Conservation (phyloP, 108 stramenopile genomes). For the Discostella stelligeroides region DNA sequence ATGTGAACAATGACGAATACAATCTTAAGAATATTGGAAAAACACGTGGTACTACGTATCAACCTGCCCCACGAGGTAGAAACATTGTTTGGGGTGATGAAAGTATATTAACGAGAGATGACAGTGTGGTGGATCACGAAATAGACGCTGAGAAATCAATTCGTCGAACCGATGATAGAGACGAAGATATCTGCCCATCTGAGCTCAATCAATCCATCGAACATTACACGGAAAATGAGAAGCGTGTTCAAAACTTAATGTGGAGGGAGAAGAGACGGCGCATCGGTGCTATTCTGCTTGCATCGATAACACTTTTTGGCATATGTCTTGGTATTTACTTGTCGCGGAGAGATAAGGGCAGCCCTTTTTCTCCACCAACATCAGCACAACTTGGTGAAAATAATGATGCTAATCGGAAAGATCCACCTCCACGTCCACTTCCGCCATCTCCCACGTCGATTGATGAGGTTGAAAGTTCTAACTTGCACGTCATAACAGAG, state of each 20-base stretch:
- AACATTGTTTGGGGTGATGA: slow-evolving; percentile 48
- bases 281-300: background rate
- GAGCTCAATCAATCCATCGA: slow-evolving; percentile 22
- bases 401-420: slow-evolving; percentile 9
- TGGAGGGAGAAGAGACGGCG: slow-evolving; percentile 21
- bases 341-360: background rate
- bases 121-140: background rate
- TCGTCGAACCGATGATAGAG: background rate
- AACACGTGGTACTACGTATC: slow-evolving; percentile 11
- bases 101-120: slow-evolving; percentile 8
- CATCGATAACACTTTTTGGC: slow-evolving; percentile 6
- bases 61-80: background rate
- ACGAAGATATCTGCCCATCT: slow-evolving; percentile 30
- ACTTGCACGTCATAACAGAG: slow-evolving; percentile 15
- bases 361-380: slow-evolving; percentile 8
- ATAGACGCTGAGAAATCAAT: background rate
- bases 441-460: slow-evolving; percentile 16
- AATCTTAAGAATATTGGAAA: slow-evolving; percentile 35
- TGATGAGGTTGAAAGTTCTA: slow-evolving; percentile 5
- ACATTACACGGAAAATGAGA: slow-evolving; percentile 25
- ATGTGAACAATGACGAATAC: slow-evolving; percentile 16
- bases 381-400: slow-evolving; percentile 7
- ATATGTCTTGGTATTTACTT: slow-evolving; percentile 20
- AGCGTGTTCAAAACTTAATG: slow-evolving; percentile 17
- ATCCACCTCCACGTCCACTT: slow-evolving; percentile 26